Conservation (phyloP, 2,329 filamentous ascomycete genomes). For the Tolypocladium inflatum region DNA sequence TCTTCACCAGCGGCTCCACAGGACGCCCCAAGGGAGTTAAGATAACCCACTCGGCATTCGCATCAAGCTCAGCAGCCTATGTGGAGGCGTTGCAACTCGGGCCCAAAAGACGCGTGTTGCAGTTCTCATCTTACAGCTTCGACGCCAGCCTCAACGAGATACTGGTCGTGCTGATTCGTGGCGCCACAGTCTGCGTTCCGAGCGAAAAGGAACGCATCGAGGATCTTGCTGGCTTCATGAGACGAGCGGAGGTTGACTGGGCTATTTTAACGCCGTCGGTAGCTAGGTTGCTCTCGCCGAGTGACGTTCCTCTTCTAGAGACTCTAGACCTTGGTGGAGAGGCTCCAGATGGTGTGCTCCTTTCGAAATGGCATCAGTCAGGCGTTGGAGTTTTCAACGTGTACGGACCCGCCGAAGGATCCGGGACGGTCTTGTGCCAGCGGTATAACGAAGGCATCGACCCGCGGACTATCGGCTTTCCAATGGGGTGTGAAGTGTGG, state of each 20-base stretch:
- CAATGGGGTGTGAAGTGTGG: constrained; percentile 8
- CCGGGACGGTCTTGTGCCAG: background rate
- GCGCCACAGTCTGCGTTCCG: constrained; percentile 1
- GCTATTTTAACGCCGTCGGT: background rate
- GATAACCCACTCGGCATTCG: constrained; percentile 8
- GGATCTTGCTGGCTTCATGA: background rate
- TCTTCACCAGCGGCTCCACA: constrained; percentile 51
- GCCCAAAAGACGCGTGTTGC: background rate
- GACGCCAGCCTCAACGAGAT: constrained; percentile 1
- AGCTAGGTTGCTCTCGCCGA: background rate
- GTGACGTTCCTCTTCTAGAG: background rate
- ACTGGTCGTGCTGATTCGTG: background rate
- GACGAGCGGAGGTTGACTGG: background rate
- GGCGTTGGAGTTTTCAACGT: background rate
- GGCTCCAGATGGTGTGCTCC: background rate
- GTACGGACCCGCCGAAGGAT: background rate
- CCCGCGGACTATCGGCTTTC: background rate
- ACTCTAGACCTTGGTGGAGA: background rate
- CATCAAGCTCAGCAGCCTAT: background rate
- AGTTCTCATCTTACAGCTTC: constrained; percentile 1
- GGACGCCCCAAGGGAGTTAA: constrained; percentile 48
- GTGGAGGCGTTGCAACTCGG: background rate
- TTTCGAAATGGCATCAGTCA: background rate
- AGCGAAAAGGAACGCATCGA: background rate
- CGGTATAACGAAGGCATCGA: background rate